These are phyloP conservation scores for Pichia sp. DNA, from an alignment of 1,139 yeast genomes.

Conservation along the genomic window DNA sequence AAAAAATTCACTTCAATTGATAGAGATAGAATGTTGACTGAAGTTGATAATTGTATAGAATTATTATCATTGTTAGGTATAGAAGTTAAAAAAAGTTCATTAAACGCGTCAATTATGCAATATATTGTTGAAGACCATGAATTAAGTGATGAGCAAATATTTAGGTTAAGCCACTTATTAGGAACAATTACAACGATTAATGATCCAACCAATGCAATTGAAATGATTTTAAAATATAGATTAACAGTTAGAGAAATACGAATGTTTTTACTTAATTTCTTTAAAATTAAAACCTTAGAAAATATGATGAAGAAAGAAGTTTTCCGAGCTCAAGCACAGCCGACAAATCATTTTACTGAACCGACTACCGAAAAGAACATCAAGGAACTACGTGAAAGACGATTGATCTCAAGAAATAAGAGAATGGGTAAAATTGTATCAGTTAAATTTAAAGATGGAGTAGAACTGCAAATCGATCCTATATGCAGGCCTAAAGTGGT, in stretches of 20 bases:
- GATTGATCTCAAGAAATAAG: constrained; percentile 16
- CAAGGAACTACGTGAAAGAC: constrained; percentile 12
- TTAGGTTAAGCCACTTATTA: constrained; percentile 29
- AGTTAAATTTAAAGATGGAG: constrained; percentile 22
- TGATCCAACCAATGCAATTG: constrained; percentile 34
- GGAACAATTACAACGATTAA: constrained; percentile 36
- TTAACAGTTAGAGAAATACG: constrained; percentile 40
- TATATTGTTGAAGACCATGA: constrained; percentile 9
- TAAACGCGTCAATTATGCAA: constrained; percentile 10
- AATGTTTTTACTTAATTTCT: constrained; percentile 35
- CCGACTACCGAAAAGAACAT: constrained; percentile 16
- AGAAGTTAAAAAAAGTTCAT: constrained; percentile 11
- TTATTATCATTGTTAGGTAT: constrained; percentile 20
- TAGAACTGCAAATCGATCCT: constrained; percentile 26
- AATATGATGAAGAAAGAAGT: constrained; percentile 18
- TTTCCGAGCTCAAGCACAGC: background rate
- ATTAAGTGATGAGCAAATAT: constrained; percentile 9
- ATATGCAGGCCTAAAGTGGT: constrained; percentile 19
- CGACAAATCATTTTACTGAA: constrained; percentile 1
- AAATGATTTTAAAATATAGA: constrained; percentile 35
- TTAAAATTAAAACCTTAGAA: constrained; percentile 25
- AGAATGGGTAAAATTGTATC: constrained; percentile 22
- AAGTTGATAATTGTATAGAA: constrained; percentile 35
- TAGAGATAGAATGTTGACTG: constrained; percentile 35
- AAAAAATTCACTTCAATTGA: constrained; percentile 41